These are phyloP conservation scores for Magnolia kwangsiensis DNA, from an alignment of 164 flowering plant genomes.

Conservation along the genomic window DNA sequence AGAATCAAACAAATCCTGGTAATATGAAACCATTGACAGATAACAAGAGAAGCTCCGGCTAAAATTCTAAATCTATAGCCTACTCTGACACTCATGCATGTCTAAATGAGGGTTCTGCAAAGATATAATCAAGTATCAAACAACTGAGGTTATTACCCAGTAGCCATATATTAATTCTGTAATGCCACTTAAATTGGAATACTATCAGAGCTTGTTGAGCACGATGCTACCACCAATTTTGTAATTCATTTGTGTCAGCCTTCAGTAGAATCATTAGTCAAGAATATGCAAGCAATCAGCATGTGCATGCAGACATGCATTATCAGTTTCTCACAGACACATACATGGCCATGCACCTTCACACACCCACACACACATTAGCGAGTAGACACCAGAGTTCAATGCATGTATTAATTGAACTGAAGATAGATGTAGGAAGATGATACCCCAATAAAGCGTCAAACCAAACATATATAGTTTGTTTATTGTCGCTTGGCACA, in stretches of 20 bases:
- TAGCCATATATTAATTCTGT: no score
- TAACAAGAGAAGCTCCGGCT: neutral
- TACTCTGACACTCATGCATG: no score
- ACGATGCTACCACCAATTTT: neutral
- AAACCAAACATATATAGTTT: constrained; percentile 97
- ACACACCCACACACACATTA: neutral
- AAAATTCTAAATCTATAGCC: neutral
- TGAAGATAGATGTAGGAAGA: constrained; percentile 7
- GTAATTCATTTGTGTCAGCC: neutral
- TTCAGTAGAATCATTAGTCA: neutral
- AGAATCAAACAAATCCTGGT: no score
- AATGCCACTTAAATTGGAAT: no score
- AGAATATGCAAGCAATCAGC: neutral
- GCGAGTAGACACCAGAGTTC: no score
- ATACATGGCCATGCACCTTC: neutral
- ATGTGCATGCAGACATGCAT: neutral
- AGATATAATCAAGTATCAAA: no score
- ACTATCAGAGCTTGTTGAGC: no score
- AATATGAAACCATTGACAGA: neutral
- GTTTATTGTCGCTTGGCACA: constrained; percentile 80
- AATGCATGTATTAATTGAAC: neutral
- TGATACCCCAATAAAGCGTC: constrained; percentile 92
- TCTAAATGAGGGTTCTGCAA: no score
- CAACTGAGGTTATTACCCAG: no score
- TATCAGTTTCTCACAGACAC: neutral